Base-by-base conservation (phyloP, 352 stramenopile genomes). In the Aphanomyces invadans region DNA sequence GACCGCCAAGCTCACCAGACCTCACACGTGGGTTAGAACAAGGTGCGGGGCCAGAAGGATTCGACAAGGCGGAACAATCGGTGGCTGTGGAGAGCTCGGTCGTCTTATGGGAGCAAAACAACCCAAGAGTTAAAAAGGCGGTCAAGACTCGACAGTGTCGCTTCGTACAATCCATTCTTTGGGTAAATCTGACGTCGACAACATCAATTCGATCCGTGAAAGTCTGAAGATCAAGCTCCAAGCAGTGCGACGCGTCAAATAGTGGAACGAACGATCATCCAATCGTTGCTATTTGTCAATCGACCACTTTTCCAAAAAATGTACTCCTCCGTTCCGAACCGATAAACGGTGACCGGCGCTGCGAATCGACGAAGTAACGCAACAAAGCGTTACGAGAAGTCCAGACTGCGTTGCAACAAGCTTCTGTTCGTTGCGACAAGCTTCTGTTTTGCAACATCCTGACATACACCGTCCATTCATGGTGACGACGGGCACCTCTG, bases 351-450 rank as follows among this genome's bases (percentile, higher is more conserved):
- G 5, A 12, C 5, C 15, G 15, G 32, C 0, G 33, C 15, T 68
- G 60, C 61, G 10, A 17, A 21, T 70, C 51, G 55, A 17, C 3
- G 15, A 5, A 21, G 12, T 21, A 15, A 1, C 67, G 69, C 36
- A 21, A 62, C 39, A 29, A 48, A 32, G 61, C 68, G 7, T 73
- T 70, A 39, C 21, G 5, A 4, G 51, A 19, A 9, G 2, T 70
- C 7, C 70, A 66, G 53, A 17, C 36, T 3, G 61, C 62, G 7
- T 48, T 69, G 9, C 1, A 71, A n/a, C n/a, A n/a, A n/a, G n/a
- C n/a, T n/a, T n/a, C n/a, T n/a, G n/a, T n/a, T n/a, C n/a, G n/a
- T n/a, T n/a, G n/a, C n/a, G n/a, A 36, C 56, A 68, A 55, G 56
- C 65, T 56, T 33, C 65, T 52, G 55, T 71, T 21, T 38, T 67